A percentile compares a stretch with the other conserved stretches of the same genome.
Conservation (phyloP, 2,329 filamentous ascomycete genomes). For the Penicillium sp. region DNA sequence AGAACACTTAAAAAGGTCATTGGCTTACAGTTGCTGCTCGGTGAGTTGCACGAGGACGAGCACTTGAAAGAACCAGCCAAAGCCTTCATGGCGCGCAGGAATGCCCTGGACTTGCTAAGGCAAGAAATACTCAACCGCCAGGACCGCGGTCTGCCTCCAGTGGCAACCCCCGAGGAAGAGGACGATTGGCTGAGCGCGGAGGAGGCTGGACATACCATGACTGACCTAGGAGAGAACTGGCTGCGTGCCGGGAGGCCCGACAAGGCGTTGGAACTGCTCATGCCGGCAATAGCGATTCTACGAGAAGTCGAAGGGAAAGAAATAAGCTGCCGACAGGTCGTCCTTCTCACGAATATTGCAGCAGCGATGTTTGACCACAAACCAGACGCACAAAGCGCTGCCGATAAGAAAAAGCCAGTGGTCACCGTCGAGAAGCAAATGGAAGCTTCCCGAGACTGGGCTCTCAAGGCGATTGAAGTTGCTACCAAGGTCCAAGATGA, state of each 20-base stretch:
- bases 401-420: conserved; percentile 58
- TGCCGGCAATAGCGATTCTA: conserved; percentile 74
- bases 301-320: conserved; percentile 40
- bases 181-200: conserved; percentile 35
- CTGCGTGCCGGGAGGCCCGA: conserved; percentile 70
- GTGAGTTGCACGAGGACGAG: conserved; percentile 73
- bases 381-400: background rate
- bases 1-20: conserved; percentile 70
- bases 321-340: conserved; percentile 69
- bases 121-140: conserved; percentile 68
- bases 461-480: conserved; percentile 14
- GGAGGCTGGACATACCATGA: conserved; percentile 32
- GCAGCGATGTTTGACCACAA: conserved; percentile 44
- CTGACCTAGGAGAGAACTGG: conserved; percentile 73
- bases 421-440: conserved; percentile 48
- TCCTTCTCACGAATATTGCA: conserved; percentile 60
- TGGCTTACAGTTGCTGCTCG: conserved; percentile 76
- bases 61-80: conserved; percentile 69
- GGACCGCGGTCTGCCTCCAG: conserved; percentile 64
- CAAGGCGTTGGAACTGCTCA: conserved; percentile 77
- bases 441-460: conserved; percentile 13
- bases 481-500: conserved; percentile 29
- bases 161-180: conserved; percentile 44
- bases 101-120: conserved; percentile 76
- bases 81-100: conserved; percentile 71